Evolutionary conservation across 2,329 filamentous ascomycete genomes (phyloP).

Genomic region (Colletotrichum sublineola): DNA sequence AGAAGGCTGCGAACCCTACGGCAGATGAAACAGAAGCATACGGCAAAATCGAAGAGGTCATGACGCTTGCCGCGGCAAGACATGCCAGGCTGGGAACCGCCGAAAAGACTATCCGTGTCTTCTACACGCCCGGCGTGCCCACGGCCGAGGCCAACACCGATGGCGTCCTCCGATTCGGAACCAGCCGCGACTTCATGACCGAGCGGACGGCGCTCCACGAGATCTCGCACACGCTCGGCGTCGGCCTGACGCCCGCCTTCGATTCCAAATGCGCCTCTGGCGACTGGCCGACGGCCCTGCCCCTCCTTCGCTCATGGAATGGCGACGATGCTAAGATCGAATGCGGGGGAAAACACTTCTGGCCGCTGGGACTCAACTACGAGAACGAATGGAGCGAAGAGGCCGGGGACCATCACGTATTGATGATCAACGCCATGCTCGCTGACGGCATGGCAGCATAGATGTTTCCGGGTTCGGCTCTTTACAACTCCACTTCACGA

Average conservation of each 20-base stretch:
- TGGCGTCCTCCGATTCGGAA: constrained; percentile 62
- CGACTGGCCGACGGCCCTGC: constrained; percentile 57
- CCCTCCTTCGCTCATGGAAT: constrained; percentile 58
- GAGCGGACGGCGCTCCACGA: constrained; percentile 64
- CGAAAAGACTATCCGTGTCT: constrained; percentile 55
- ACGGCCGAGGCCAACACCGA: constrained; percentile 62
- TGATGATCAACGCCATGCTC: constrained; percentile 60
- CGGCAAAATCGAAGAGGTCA: constrained; percentile 57
- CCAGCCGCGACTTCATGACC: constrained; percentile 61
- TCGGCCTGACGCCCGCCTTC: constrained; percentile 60
- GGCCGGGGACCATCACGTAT: constrained; percentile 58
- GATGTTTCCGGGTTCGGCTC: not conserved
- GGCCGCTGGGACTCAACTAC: constrained; percentile 59
- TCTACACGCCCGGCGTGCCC: constrained; percentile 58
- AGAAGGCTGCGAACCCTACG: constrained; percentile 55
- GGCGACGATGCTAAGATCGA: constrained; percentile 53
- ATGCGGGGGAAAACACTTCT: constrained; percentile 56
- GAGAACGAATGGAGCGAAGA: constrained; percentile 61
- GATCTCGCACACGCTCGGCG: constrained; percentile 61
- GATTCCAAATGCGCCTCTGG: constrained; percentile 54
- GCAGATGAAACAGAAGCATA: constrained; percentile 60
- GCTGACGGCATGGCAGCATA: constrained; percentile 50
- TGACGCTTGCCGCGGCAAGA: constrained; percentile 56
- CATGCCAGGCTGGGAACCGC: constrained; percentile 54
- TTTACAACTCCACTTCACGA: not conserved